These are phyloP conservation scores for Blastobotrys raffinosifermentans DNA, from an alignment of 1,139 yeast genomes.

Conservation along the genomic window DNA sequence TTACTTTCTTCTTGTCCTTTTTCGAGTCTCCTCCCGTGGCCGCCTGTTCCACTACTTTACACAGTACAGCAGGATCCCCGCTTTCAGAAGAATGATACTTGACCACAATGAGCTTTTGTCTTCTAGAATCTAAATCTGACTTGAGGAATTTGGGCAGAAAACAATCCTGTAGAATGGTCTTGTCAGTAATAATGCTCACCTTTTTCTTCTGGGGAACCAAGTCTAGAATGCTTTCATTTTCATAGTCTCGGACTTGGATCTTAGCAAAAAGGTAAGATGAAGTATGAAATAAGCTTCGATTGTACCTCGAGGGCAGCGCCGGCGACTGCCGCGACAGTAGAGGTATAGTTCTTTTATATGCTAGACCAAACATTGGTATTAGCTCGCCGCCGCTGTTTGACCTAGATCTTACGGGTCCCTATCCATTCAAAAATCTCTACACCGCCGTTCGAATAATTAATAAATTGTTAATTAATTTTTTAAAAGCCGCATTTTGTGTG, in stretches of 20 bases:
- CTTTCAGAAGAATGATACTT: slow-evolving; percentile 11
- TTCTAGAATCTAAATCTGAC: slow-evolving; percentile 11
- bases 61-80: slow-evolving; percentile 20
- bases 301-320: too few relatives aligned
- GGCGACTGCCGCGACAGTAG: too few relatives aligned
- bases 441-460: too few relatives aligned
- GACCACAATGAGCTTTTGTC: slow-evolving; percentile 20
- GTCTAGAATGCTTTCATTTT: slow-evolving; percentile 17
- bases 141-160: slow-evolving; percentile 13
- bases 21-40: slow-evolving; percentile 12
- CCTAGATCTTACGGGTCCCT: too few relatives aligned
- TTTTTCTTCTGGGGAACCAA: slow-evolving; percentile 24
- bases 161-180: too few relatives aligned
- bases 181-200: slow-evolving; percentile 18
- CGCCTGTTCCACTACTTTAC: slow-evolving; percentile 18
- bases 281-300: neutral
- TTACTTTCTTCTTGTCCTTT: slow-evolving; percentile 13
- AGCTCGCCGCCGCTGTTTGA: too few relatives aligned
- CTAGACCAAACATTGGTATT: too few relatives aligned
- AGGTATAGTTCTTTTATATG: too few relatives aligned
- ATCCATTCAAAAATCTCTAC: too few relatives aligned
- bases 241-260: slow-evolving; percentile 1
- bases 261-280: neutral
- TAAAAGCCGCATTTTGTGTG: too few relatives aligned
- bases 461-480: too few relatives aligned